Percentiles rank a stretch among this genome's conserved stretches.
Conservation (phyloP, 768 basidiomycete genomes). For the Mycena rebaudengoi region DNA sequence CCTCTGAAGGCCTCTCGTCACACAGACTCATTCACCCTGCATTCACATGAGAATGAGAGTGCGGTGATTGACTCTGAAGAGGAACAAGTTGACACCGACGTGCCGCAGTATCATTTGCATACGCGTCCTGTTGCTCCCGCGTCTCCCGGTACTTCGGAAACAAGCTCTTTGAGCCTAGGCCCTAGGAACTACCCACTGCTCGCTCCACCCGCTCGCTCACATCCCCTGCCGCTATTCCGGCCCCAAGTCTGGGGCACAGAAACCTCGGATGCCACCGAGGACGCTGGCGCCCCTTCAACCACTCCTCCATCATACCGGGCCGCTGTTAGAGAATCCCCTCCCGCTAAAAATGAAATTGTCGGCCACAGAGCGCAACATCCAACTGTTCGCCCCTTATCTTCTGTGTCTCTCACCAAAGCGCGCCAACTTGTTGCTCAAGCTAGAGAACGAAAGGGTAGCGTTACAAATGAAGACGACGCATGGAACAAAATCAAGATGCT, state of each 20-base stretch:
- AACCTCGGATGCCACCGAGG: conserved; percentile 40
- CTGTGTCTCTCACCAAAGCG: conserved; percentile 35
- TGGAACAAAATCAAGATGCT: conserved; percentile 81
- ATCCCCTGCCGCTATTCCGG: conserved; percentile 14
- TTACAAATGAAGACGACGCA: conserved; percentile 75
- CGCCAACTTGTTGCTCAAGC: conserved; percentile 39
- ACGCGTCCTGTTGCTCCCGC: not conserved
- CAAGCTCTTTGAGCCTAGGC: conserved; percentile 5
- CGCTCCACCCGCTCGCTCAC: conserved; percentile 13
- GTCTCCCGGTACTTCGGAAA: conserved; percentile 10
- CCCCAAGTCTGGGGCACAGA: conserved; percentile 10
- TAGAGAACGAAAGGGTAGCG: conserved; percentile 55
- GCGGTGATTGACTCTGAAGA: conserved; percentile 1
- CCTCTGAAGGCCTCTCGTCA: conserved; percentile 30
- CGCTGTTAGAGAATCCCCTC: conserved; percentile 39
- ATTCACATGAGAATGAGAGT: conserved; percentile 42
- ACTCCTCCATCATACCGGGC: conserved; percentile 61
- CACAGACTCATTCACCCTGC: conserved; percentile 51
- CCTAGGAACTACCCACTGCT: conserved; percentile 14
- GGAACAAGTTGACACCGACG: conserved; percentile 42
- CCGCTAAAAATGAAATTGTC: conserved; percentile 19
- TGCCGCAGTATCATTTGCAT: conserved; percentile 19
- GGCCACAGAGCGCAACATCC: conserved; percentile 19
- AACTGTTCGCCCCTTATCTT: conserved; percentile 5
- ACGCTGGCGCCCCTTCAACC: conserved; percentile 46